phyloP scores from a whole-genome alignment of 306 rosid genomes.

The Inga laurina region DNA sequence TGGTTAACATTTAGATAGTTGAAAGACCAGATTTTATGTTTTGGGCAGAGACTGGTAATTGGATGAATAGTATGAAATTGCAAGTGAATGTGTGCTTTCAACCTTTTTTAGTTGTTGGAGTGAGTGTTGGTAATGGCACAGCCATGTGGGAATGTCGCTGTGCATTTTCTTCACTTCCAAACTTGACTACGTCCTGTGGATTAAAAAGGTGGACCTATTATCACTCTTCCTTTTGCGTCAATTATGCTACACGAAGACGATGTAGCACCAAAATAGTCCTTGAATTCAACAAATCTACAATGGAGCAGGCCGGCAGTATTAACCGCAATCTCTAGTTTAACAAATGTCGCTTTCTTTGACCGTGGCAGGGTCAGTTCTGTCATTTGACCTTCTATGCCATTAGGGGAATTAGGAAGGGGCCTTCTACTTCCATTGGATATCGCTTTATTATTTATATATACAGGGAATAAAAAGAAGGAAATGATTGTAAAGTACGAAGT shows the following conservation, averaged over 20 bases:
- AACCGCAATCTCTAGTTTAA: too few relatives aligned
- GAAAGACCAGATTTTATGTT: neutral
- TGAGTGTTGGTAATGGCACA: conserved; percentile 8
- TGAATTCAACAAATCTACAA: neutral
- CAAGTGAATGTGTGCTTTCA: neutral
- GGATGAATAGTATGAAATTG: neutral
- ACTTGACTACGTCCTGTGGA: conserved; percentile 25
- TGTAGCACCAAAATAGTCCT: neutral
- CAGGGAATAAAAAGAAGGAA: conserved; percentile 3
- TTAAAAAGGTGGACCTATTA: neutral
- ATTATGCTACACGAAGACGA: neutral
- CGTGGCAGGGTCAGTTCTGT: neutral
- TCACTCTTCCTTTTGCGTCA: neutral
- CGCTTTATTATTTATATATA: neutral
- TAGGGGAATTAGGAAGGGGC: neutral
- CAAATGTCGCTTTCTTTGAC: neutral
- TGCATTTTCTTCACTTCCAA: conserved; percentile 48
- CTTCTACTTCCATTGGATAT: neutral
- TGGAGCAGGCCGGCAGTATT: neutral
- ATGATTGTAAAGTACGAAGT: conserved; percentile 28
- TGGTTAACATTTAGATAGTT: neutral
- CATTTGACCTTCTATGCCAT: neutral
- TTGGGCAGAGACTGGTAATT: neutral
- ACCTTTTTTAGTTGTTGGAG: neutral
- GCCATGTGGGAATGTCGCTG: neutral